Conservation (phyloP, 345 rosid genomes). For the Excoecaria cochinchinensis region DNA sequence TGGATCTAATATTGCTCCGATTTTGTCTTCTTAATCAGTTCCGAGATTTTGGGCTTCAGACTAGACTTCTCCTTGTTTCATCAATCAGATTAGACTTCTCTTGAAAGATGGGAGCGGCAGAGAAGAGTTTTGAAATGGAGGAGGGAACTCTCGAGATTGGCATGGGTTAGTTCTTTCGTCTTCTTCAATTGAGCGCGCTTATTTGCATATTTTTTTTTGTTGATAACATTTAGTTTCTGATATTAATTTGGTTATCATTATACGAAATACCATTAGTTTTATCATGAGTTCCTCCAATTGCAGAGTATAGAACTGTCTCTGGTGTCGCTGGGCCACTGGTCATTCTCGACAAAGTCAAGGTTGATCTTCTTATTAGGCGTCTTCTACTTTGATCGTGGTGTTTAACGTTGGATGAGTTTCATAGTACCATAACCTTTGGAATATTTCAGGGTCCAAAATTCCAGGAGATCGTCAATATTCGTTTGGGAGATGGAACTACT, state of each 20-base stretch:
- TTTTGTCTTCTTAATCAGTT: not conserved
- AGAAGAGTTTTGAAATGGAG: slow-evolving; percentile 57
- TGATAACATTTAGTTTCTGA: too few species aligned
- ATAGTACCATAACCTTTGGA: not conserved
- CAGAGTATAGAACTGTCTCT: slow-evolving; percentile 95
- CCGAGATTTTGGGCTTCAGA: not conserved
- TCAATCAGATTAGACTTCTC: not conserved
- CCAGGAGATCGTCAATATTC: slow-evolving; percentile 93
- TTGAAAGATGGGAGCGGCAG: slow-evolving; percentile 53
- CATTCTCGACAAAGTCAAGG: slow-evolving; percentile 96
- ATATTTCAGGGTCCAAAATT: slow-evolving; percentile 80
- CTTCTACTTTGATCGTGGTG: not conserved
- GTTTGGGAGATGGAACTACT: slow-evolving; percentile 86
- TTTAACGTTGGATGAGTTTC: not conserved
- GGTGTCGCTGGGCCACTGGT: slow-evolving; percentile 98
- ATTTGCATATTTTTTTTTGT: not conserved
- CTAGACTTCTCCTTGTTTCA: not conserved
- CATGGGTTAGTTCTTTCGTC: slow-evolving; percentile 49
- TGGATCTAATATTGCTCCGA: not conserved
- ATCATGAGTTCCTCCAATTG: slow-evolving; percentile 6
- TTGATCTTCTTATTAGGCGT: slow-evolving; percentile 12
- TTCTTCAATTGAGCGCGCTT: not conserved
- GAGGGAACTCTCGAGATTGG: slow-evolving; percentile 81
- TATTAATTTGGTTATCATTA: too few species aligned
- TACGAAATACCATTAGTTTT: not conserved